Percentiles rank a stretch among this genome's conserved stretches.
Evolutionary conservation across 2,329 filamentous ascomycete genomes (phyloP).

Genomic region (Monilinia aucupariae): DNA sequence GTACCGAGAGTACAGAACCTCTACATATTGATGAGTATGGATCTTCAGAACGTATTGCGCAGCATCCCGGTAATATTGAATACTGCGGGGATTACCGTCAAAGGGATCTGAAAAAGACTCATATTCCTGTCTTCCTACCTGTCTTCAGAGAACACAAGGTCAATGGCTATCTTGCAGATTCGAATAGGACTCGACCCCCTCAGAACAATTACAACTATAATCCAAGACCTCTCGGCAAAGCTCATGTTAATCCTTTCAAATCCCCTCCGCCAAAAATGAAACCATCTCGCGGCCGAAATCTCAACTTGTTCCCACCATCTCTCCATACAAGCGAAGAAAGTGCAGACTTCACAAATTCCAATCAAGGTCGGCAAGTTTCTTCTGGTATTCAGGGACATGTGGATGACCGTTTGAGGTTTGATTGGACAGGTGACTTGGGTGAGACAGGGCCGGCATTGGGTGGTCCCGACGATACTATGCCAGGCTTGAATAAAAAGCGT

Average conservation of each 20-base stretch:
- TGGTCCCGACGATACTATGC: neutral
- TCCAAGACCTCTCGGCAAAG: constrained; percentile 24
- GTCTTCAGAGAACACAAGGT: constrained; percentile 29
- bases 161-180: constrained; percentile 33
- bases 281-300: constrained; percentile 8
- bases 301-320: constrained; percentile 15
- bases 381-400: neutral
- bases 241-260: constrained; percentile 31
- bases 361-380: constrained; percentile 6
- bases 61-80: constrained; percentile 29
- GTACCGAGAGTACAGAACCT: constrained; percentile 19
- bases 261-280: constrained; percentile 27
- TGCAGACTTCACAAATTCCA: constrained; percentile 14
- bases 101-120: constrained; percentile 29
- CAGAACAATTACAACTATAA: constrained; percentile 16
- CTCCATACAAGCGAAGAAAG: constrained; percentile 16
- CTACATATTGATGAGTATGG: constrained; percentile 25
- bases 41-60: constrained; percentile 30
- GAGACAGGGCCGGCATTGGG: constrained; percentile 21
- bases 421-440: constrained; percentile 24
- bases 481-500: constrained; percentile 11
- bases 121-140: constrained; percentile 30
- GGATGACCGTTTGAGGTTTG: constrained; percentile 11
- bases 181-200: constrained; percentile 24
- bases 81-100: constrained; percentile 30